Base-by-base conservation (phyloP, 2,329 filamentous ascomycete genomes). In the Colletotrichum musicola region DNA sequence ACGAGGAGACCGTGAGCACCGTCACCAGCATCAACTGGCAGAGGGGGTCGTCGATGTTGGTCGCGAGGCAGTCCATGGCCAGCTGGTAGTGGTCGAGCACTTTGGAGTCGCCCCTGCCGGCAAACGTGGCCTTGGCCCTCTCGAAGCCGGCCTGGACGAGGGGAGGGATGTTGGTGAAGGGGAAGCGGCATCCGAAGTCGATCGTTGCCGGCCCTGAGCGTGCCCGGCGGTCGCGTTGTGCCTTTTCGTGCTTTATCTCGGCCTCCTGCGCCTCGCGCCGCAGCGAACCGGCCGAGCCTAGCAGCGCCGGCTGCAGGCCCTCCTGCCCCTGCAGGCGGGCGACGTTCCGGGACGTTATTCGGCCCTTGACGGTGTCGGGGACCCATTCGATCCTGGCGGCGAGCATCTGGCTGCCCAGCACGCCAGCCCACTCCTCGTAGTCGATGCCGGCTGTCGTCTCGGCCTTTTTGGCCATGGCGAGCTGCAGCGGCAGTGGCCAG, bases 351-450 rank as follows among this genome's bases (percentile, higher is more conserved):
- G 18, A 57, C 3, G 30, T 58, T 2, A 64, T 44, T 25, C 14
- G 18, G 35, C 62, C 35, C 2, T 13, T 13, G 30, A 16, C 4
- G 3, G 53, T 20, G 18, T 51, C 20, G 4, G 54, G 62, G 9
- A 58, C 54, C 62, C 16, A 64, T 20, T 58, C 46, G 30, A 64
- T 53, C 3, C 62, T 20, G 18, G 53, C 35, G 3, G 16, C 25
- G 6, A 58, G 6, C 9, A 64, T 16, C n/a, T 22, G 40, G 53
- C 54, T 35, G 4, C 4, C 49, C 6, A 56, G 6, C n/a, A 50
- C n/a, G 7, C 14, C 42, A 9, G 27, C 22, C 54, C 14, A 56
- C 4, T 18, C 42, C 4, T 4, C 44, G 2, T 4, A 2, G 20
- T 16, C 20, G 20, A 51, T 20, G 18, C 30, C 30, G 16, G 25